These are phyloP conservation scores for Cercospora zeae-maydis DNA, from an alignment of 2,329 filamentous ascomycete genomes.

Conservation along the genomic window DNA sequence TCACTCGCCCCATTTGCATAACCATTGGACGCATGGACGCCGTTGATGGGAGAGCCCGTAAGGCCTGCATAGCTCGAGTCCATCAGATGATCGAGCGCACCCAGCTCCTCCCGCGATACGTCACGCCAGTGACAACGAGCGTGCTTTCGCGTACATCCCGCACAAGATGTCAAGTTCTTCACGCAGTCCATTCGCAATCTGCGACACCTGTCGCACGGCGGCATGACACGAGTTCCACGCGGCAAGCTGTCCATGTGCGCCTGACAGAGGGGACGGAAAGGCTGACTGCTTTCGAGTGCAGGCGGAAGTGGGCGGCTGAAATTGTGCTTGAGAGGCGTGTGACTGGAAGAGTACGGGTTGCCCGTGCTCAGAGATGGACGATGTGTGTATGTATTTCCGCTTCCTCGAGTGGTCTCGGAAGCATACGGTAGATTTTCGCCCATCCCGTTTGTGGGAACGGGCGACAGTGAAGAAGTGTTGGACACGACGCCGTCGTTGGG, in stretches of 20 bases:
- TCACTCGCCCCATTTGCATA: conserved; percentile 24
- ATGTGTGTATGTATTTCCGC: conserved; percentile 15
- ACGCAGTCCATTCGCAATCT: conserved; percentile 76
- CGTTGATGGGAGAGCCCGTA: background rate
- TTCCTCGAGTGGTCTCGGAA: conserved; percentile 15
- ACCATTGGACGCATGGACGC: conserved; percentile 17
- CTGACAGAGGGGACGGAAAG: conserved; percentile 38
- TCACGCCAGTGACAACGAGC: conserved; percentile 83
- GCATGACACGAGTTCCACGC: conserved; percentile 71
- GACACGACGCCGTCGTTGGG: conserved; percentile 22
- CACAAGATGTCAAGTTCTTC: conserved; percentile 81
- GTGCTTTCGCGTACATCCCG: conserved; percentile 85
- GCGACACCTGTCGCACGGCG: conserved; percentile 79
- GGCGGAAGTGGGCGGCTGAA: conserved; percentile 38
- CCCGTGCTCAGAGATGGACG: conserved; percentile 29
- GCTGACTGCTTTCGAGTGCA: conserved; percentile 37
- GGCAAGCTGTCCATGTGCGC: conserved; percentile 69
- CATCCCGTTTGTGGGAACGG: conserved; percentile 26
- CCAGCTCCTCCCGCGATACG: conserved; percentile 67
- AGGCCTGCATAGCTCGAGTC: conserved; percentile 22
- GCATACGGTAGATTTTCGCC: conserved; percentile 26
- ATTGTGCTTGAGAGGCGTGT: conserved; percentile 35
- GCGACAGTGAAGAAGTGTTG: conserved; percentile 34
- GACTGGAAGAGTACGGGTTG: conserved; percentile 17
- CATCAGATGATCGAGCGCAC: conserved; percentile 33